Evolutionary conservation across 768 basidiomycete genomes (phyloP).

Genomic region (Leucocoprinus leucothites): DNA sequence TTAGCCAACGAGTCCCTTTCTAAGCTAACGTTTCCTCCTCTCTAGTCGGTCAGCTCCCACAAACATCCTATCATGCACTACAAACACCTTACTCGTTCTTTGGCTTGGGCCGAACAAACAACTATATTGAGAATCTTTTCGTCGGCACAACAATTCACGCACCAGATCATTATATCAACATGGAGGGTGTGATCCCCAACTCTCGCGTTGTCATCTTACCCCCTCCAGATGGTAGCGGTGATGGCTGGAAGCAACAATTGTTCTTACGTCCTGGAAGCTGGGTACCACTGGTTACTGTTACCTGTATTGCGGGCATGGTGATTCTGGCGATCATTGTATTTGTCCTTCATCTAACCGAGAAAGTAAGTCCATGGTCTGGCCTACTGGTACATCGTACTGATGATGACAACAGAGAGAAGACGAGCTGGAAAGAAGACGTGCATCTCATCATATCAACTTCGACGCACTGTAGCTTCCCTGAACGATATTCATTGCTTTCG

Average conservation of each 20-base stretch:
- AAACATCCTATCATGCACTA: conserved; percentile 88
- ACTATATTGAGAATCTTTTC: conserved; percentile 98
- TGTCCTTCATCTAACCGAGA: conserved; percentile 87
- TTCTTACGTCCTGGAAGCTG: conserved; percentile 94
- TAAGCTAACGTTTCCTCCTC: conserved; percentile 9
- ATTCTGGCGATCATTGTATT: conserved; percentile 81
- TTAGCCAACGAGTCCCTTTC: conserved; percentile 1
- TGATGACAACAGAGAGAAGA: conserved; percentile 71
- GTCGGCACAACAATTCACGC: conserved; percentile 85
- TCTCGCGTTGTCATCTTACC: conserved; percentile 96
- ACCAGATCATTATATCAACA: conserved; percentile 75
- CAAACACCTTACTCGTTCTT: conserved; percentile 94
- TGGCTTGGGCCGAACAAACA: conserved; percentile 96
- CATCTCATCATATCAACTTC: conserved; percentile 97
- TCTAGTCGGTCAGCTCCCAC: conserved; percentile 86
- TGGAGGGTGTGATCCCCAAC: conserved; percentile 98
- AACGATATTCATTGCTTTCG: neutral
- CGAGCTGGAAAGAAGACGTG: conserved; percentile 82
- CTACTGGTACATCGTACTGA: conserved; percentile 1
- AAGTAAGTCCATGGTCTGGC: conserved; percentile 47
- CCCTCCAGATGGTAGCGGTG: conserved; percentile 30
- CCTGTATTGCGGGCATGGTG: conserved; percentile 70
- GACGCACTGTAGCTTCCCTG: conserved; percentile 68
- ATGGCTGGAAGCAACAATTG: conserved; percentile 83
- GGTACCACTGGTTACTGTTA: conserved; percentile 97